Evolutionary conservation across 108 stramenopile species (phyloP).

Genomic region (Stephanodiscus triporus): DNA sequence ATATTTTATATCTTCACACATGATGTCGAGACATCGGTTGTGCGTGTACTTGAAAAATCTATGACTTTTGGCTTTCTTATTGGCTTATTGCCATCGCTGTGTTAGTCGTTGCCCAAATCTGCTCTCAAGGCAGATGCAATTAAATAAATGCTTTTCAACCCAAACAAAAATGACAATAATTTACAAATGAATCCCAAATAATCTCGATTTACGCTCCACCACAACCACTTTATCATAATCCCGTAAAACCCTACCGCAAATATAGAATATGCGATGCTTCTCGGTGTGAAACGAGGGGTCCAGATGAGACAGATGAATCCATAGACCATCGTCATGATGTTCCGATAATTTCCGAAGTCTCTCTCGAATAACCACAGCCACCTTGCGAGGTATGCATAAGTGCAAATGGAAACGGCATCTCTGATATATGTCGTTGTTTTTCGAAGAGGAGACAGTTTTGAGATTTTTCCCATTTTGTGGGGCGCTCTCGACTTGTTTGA

Average conservation of each 20-base stretch:
- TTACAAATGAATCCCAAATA: constrained; percentile 18
- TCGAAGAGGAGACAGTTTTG: neutral
- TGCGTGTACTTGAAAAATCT: too few relatives aligned
- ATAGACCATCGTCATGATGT: constrained; percentile 16
- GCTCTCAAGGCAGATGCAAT: neutral
- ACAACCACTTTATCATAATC: constrained; percentile 14
- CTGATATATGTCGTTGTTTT: neutral
- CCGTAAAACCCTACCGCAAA: constrained; percentile 19
- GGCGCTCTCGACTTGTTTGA: too few relatives aligned
- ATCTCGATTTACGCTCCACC: constrained; percentile 29
- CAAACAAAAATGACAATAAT: constrained; percentile 16
- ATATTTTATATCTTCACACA: neutral
- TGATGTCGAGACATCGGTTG: too few relatives aligned
- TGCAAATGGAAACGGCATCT: constrained; percentile 13
- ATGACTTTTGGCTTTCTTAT: too few relatives aligned
- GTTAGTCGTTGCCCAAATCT: neutral
- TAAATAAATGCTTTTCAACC: constrained; percentile 13
- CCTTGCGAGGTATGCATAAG: constrained; percentile 10
- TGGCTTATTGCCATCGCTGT: neutral
- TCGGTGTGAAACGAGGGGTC: constrained; percentile 8
- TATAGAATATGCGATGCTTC: constrained; percentile 9
- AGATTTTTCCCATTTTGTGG: neutral
- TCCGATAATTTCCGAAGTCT: constrained; percentile 11
- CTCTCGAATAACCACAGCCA: constrained; percentile 22
- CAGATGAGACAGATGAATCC: constrained; percentile 24